These are phyloP conservation scores for Secale cereale DNA, from an alignment of 176 grass and related monocot genomes.

Conservation along the genomic window DNA sequence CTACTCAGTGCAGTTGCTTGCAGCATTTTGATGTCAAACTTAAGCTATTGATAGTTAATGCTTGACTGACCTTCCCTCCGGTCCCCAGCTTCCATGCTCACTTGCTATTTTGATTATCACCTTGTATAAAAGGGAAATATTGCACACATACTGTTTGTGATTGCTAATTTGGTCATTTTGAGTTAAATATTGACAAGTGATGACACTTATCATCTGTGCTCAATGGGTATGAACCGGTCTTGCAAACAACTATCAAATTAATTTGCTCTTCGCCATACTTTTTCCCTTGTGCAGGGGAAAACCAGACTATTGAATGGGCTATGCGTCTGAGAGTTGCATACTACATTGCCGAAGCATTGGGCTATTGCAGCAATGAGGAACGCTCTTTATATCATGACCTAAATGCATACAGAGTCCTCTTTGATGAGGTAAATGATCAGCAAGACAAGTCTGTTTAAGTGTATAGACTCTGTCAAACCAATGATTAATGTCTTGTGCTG, in stretches of 20 bases:
- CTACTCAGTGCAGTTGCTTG: background rate
- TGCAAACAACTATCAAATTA: background rate
- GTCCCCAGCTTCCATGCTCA: too few species aligned
- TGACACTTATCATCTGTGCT: background rate
- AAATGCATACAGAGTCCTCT: conserved; percentile 95
- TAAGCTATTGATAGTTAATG: conserved; percentile 3
- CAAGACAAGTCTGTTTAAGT: conserved; percentile 1
- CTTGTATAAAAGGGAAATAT: too few species aligned
- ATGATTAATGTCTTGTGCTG: background rate
- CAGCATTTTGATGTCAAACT: background rate
- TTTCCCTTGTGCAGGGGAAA: conserved; percentile 73
- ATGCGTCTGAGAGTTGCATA: conserved; percentile 88
- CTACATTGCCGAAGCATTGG: conserved; percentile 90
- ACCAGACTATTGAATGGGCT: conserved; percentile 89
- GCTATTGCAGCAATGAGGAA: conserved; percentile 70
- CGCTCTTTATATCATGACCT: conserved; percentile 89
- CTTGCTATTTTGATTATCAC: too few species aligned
- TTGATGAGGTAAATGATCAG: conserved; percentile 73
- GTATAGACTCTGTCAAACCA: background rate
- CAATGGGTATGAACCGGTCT: background rate
- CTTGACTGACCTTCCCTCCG: too few species aligned
- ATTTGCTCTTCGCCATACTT: conserved; percentile 15
- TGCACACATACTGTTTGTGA: background rate
- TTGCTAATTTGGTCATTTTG: background rate
- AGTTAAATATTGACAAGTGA: background rate